These are phyloP conservation scores for Chrysoporthe deuterocubensis DNA, from an alignment of 2,329 filamentous ascomycete genomes.

Conservation along the genomic window DNA sequence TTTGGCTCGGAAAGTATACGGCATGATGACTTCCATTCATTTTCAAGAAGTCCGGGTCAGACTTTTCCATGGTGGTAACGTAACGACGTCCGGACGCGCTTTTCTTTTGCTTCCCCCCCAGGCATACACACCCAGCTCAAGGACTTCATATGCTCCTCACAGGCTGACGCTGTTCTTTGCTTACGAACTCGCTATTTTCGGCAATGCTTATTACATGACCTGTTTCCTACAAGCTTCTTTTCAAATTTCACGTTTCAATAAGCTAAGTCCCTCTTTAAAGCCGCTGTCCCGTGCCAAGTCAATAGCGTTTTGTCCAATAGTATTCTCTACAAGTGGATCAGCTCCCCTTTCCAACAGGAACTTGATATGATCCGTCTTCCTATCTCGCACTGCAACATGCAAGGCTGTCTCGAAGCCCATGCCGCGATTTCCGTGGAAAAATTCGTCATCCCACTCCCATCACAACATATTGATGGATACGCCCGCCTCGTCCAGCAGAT, in stretches of 20 bases:
- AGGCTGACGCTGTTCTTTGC: too few species aligned
- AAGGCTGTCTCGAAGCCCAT: conserved; percentile 3
- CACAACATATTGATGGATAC: conserved; percentile 7
- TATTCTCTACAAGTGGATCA: conserved; percentile 8
- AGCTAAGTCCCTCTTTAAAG: conserved; percentile 1
- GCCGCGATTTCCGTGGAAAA: background rate
- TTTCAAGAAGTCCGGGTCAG: too few species aligned
- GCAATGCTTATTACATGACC: background rate
- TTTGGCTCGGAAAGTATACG: too few species aligned
- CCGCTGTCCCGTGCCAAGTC: conserved; percentile 1
- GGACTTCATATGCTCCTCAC: too few species aligned
- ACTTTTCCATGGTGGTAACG: too few species aligned
- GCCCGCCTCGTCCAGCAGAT: conserved; percentile 6
- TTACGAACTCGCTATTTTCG: background rate
- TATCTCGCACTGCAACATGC: conserved; percentile 3
- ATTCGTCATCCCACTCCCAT: conserved; percentile 12
- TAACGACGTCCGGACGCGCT: too few species aligned
- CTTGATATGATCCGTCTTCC: background rate
- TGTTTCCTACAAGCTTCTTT: background rate
- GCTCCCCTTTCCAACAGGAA: conserved; percentile 6
- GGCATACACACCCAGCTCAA: too few species aligned
- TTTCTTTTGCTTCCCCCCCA: too few species aligned
- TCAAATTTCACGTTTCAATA: background rate
- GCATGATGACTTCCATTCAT: too few species aligned
- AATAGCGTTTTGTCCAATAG: background rate